Percentiles rank a stretch among this genome's conserved stretches.
Conservation (phyloP, 1,139 yeast species). For the Candida sp. region DNA sequence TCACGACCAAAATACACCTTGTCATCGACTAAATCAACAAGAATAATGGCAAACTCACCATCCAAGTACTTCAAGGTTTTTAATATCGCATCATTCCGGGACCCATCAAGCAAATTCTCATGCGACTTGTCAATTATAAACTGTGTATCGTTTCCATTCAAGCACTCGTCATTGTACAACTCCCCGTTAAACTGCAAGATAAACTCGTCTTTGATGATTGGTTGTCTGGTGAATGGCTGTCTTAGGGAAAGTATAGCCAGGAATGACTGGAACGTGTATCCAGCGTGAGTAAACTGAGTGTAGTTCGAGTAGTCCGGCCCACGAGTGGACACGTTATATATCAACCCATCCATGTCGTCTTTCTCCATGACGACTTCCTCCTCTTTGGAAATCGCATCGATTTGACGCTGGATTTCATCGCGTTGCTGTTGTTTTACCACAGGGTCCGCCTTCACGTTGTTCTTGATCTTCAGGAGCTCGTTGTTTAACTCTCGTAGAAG, state of each 20-base stretch:
- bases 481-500: slow-evolving; percentile 25
- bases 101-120: slow-evolving; percentile 10
- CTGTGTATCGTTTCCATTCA: slow-evolving; percentile 37
- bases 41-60: slow-evolving; percentile 85
- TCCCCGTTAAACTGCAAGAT: slow-evolving; percentile 87
- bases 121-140: slow-evolving; percentile 27
- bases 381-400: slow-evolving; percentile 17
- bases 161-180: slow-evolving; percentile 64
- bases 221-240: slow-evolving; percentile 79
- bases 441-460: slow-evolving; percentile 27
- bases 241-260: slow-evolving; percentile 83
- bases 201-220: slow-evolving; percentile 37
- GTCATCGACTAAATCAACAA: slow-evolving; percentile 40
- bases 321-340: slow-evolving; percentile 50
- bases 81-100: slow-evolving; percentile 29
- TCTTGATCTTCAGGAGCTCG: slow-evolving; percentile 27
- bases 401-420: slow-evolving; percentile 18
- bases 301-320: slow-evolving; percentile 55
- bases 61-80: slow-evolving; percentile 43
- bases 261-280: slow-evolving; percentile 35
- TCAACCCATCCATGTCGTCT: slow-evolving; percentile 20
- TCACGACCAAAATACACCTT: slow-evolving; percentile 84
- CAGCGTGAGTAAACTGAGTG: slow-evolving; percentile 15
- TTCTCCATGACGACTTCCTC: slow-evolving; percentile 11
- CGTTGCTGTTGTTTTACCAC: slow-evolving; percentile 19